Percentiles rank a stretch among this genome's conserved stretches.
phyloP scores from a whole-genome alignment of 2,329 filamentous ascomycete species.

The Fusarium mexicanum region DNA sequence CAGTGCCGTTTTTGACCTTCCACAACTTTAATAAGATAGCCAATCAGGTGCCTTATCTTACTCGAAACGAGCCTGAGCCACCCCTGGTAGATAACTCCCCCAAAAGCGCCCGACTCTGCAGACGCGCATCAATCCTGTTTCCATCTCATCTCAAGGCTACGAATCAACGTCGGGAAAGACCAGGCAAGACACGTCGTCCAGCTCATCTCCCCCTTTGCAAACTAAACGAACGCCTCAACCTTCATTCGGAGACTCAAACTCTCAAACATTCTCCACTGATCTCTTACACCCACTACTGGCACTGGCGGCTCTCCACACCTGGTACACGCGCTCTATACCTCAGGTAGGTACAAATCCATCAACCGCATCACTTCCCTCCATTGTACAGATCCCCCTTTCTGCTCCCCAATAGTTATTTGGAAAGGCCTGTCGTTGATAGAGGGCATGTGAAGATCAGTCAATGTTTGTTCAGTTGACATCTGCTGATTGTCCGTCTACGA shows the following conservation, averaged over 20 bases:
- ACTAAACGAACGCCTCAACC: slow-evolving; percentile 21
- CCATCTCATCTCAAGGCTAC: slow-evolving; percentile 23
- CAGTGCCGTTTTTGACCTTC: slow-evolving; percentile 19
- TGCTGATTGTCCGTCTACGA: neutral
- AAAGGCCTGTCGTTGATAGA: slow-evolving; percentile 15
- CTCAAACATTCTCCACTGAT: slow-evolving; percentile 25
- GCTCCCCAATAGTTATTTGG: neutral
- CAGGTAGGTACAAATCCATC: slow-evolving; percentile 5
- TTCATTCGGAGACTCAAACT: neutral
- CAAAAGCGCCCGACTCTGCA: slow-evolving; percentile 1
- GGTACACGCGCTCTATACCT: slow-evolving; percentile 9
- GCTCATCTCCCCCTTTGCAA: slow-evolving; percentile 33
- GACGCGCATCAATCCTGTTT: slow-evolving; percentile 34
- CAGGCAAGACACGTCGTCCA: slow-evolving; percentile 16
- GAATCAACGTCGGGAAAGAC: slow-evolving; percentile 13
- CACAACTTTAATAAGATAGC: slow-evolving; percentile 7
- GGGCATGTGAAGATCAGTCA: neutral
- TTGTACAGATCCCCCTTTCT: neutral
- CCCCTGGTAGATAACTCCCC: slow-evolving; percentile 15
- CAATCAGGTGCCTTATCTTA: slow-evolving; percentile 26
- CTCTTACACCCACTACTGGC: slow-evolving; percentile 33
- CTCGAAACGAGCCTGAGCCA: slow-evolving; percentile 30
- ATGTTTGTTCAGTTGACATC: neutral
- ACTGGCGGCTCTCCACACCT: slow-evolving; percentile 24
- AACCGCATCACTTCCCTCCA: slow-evolving; percentile 3